phyloP scores from a whole-genome alignment of 1,139 yeast genomes.

The Dujonia santamariae region DNA sequence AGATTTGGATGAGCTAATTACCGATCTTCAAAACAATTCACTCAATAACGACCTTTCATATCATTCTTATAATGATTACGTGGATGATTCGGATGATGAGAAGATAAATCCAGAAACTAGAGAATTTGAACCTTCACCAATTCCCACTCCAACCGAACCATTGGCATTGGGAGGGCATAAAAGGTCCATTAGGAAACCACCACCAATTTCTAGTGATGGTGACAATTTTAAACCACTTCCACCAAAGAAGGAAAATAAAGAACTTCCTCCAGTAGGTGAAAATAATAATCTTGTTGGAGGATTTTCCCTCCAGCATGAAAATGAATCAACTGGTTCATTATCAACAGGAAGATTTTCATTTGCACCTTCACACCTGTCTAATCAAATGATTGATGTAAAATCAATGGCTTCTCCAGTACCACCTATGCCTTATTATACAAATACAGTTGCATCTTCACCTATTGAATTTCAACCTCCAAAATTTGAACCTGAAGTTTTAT shows the following conservation, averaged over 20 bases:
- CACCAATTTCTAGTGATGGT: constrained; percentile 20
- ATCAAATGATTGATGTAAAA: constrained; percentile 3
- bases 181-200: constrained; percentile 36
- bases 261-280: too few relatives aligned
- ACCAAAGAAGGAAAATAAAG: too few relatives aligned
- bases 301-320: too few relatives aligned
- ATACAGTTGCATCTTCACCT: constrained; percentile 1
- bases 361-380: constrained; percentile 11
- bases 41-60: too few relatives aligned
- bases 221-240: too few relatives aligned
- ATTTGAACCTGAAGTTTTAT: constrained; percentile 3
- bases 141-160: constrained; percentile 31
- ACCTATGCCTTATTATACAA: neutral
- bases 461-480: constrained; percentile 7
- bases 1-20: constrained; percentile 8
- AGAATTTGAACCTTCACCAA: neutral
- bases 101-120: neutral
- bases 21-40: constrained; percentile 13
- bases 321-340: constrained; percentile 28
- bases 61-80: neutral
- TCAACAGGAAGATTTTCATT: constrained; percentile 37
- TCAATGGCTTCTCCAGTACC: constrained; percentile 1
- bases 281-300: neutral
- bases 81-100: neutral
- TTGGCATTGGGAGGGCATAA: constrained; percentile 26